Percentiles rank a stretch among this genome's conserved stretches.
Conservation (phyloP, 2,329 filamentous ascomycete species). For the Claviceps arundinis region DNA sequence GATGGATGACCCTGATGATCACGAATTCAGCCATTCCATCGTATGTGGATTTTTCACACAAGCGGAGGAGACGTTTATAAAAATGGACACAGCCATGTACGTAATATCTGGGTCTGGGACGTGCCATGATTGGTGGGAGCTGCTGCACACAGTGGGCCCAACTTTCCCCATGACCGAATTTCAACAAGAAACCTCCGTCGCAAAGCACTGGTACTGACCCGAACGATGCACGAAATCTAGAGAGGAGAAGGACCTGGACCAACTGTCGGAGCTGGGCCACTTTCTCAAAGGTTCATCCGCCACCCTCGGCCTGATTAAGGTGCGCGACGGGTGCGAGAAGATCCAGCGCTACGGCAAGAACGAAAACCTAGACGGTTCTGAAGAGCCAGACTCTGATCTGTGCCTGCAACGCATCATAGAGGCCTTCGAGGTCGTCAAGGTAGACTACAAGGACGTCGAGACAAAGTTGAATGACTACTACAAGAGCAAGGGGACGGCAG, state of each 20-base stretch:
- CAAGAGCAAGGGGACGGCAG: conserved; percentile 10
- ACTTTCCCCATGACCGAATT: no score
- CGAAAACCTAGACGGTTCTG: conserved; percentile 63
- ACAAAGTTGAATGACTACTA: conserved; percentile 57
- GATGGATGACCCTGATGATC: conserved; percentile 86
- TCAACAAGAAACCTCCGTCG: not conserved
- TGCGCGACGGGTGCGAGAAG: conserved; percentile 89
- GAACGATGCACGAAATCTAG: conserved; percentile 28
- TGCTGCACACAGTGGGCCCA: no score
- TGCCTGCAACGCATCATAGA: conserved; percentile 58
- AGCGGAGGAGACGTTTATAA: conserved; percentile 68
- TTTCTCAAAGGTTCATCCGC: conserved; percentile 97
- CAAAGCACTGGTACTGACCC: not conserved
- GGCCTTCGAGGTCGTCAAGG: conserved; percentile 58
- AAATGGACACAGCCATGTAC: conserved; percentile 79
- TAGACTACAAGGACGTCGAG: conserved; percentile 64
- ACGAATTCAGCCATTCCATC: conserved; percentile 79
- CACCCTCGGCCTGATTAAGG: conserved; percentile 78
- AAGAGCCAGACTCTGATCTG: conserved; percentile 50
- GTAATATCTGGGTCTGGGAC: conserved; percentile 21
- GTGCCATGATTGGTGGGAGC: no score
- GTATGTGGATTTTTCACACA: conserved; percentile 90
- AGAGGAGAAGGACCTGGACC: conserved; percentile 50
- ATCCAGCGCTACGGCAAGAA: conserved; percentile 84
- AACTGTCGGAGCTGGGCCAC: conserved; percentile 75